Base-by-base conservation (phyloP, 2,329 filamentous ascomycete genomes). In the Trichoderma hamatum region DNA sequence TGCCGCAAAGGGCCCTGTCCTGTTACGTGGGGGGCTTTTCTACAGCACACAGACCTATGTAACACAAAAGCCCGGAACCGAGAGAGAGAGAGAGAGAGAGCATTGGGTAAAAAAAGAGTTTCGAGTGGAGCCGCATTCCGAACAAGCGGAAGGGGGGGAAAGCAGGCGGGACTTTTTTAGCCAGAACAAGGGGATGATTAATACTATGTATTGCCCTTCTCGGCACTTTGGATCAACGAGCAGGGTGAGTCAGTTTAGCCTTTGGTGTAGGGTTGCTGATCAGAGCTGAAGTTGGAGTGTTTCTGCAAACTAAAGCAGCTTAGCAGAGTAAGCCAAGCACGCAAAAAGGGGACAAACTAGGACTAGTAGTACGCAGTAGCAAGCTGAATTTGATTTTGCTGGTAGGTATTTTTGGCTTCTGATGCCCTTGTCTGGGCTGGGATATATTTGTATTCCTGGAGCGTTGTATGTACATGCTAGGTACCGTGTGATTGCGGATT, bases 141-240 rank as follows among this genome's bases (percentile, higher is more conserved):
- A 64, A 32, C n/a, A 43, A 34, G 26, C 62, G 62, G 62, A 56
- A 65, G 52, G 52, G 30, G n/a, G n/a, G 16, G 30, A 36, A 36
- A 36, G 13, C 10, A 36, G 13, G 16, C 3, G 46, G 21, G 16
- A 19, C 10, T 1, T 49, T 21, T 24, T n/a, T 3, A 49, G 21
- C 14, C 26, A 16, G 13, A 16, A 10, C 9, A 28, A 28, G 24
- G 11, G 6, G 51, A 46, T 66, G 62, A 30, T 66, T 66, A 52
- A 56, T 66, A 56, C 56, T 66, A 56, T 32, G n/a, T 66, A 43
- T 30, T 66, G 51, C 62, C 52, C 5, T 66, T 66, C n/a, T 58
- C 5, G 52, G 62, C 19, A 66, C 6, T 14, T 65, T 21, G 30
- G 43, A 43, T 46, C 51, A 19, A 55, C 24, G 51, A 49, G 4